phyloP scores from a whole-genome alignment of 208 protist species.

The Wallacemonas rigidus region DNA sequence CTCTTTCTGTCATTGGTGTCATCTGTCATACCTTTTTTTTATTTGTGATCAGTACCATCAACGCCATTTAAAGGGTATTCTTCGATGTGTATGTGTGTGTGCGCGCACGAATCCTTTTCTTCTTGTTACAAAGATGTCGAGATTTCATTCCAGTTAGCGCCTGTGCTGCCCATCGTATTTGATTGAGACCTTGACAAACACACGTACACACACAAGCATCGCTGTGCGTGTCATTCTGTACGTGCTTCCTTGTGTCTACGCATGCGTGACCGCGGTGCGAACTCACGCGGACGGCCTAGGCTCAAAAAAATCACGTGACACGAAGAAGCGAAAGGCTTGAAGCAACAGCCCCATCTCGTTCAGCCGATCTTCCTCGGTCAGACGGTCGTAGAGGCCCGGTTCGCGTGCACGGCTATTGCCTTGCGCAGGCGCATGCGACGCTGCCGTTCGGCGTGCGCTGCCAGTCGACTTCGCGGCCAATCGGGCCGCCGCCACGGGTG shows the following conservation, averaged over 20 bases:
- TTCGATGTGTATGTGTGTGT: too few species aligned
- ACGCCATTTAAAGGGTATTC: too few species aligned
- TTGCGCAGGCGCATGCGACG: neutral
- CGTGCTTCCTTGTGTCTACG: neutral
- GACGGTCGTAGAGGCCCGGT: conserved; percentile 70
- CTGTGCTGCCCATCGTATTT: too few species aligned
- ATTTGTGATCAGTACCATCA: too few species aligned
- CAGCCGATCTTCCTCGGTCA: conserved; percentile 67
- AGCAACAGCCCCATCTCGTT: conserved; percentile 77
- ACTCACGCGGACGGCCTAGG: neutral
- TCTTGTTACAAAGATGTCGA: neutral
- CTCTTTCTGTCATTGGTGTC: too few species aligned
- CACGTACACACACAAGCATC: too few species aligned
- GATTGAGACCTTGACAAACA: too few species aligned
- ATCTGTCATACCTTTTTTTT: too few species aligned
- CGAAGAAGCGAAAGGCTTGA: conserved; percentile 86
- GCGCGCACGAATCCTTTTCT: neutral
- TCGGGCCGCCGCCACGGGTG: conserved; percentile 64
- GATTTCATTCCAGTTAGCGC: neutral
- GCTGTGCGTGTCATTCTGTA: neutral
- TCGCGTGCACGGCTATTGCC: conserved; percentile 23
- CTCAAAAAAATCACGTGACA: conserved; percentile 69
- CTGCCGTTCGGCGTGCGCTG: neutral
- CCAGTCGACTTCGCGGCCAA: conserved; percentile 8
- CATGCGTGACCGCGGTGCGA: too few species aligned